Percentiles rank a stretch among this genome's conserved stretches.
These are phyloP conservation scores for Boletellus deceptivus DNA, from an alignment of 1,284 basidiomycete genomes.

Conservation along the genomic window DNA sequence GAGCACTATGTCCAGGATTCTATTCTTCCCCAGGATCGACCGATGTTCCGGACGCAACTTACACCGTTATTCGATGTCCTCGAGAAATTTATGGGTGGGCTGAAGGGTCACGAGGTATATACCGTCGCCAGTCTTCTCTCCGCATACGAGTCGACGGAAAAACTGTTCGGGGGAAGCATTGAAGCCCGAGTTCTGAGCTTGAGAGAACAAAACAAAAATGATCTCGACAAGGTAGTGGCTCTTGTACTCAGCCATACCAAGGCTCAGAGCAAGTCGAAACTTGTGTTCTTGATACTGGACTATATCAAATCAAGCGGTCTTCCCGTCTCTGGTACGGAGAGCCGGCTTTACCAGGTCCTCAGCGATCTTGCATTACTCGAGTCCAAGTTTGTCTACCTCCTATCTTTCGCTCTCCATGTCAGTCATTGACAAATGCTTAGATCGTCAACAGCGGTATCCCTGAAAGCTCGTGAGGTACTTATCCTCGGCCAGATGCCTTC, in stretches of 20 bases:
- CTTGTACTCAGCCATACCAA: slow-evolving; percentile 95
- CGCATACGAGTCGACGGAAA: slow-evolving; percentile 84
- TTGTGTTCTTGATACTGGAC: slow-evolving; percentile 85
- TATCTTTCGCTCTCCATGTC: neutral
- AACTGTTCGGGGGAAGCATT: slow-evolving; percentile 88
- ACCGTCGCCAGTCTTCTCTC: slow-evolving; percentile 72
- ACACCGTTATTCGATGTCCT: slow-evolving; percentile 74
- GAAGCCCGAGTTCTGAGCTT: slow-evolving; percentile 90
- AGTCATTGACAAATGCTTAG: slow-evolving; percentile 40
- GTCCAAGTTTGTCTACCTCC: slow-evolving; percentile 61
- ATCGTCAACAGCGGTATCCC: slow-evolving; percentile 83
- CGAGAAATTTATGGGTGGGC: slow-evolving; percentile 79
- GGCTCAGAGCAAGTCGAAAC: slow-evolving; percentile 88
- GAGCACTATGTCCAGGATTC: slow-evolving; percentile 85
- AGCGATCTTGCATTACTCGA: slow-evolving; percentile 84
- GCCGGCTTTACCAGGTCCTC: slow-evolving; percentile 68
- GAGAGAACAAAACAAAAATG: slow-evolving; percentile 90
- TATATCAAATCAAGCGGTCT: slow-evolving; percentile 79
- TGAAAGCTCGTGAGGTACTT: slow-evolving; percentile 97
- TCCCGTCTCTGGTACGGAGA: slow-evolving; percentile 72
- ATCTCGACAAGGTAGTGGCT: slow-evolving; percentile 85
- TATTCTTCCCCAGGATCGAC: slow-evolving; percentile 74
- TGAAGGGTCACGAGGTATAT: slow-evolving; percentile 85
- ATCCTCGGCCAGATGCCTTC: slow-evolving; percentile 96
- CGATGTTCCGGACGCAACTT: slow-evolving; percentile 76